Evolutionary conservation across 345 rosid genomes (phyloP), one percentile per base, ranked within the genome.

Genomic region (Nasturtium officinale): DNA sequence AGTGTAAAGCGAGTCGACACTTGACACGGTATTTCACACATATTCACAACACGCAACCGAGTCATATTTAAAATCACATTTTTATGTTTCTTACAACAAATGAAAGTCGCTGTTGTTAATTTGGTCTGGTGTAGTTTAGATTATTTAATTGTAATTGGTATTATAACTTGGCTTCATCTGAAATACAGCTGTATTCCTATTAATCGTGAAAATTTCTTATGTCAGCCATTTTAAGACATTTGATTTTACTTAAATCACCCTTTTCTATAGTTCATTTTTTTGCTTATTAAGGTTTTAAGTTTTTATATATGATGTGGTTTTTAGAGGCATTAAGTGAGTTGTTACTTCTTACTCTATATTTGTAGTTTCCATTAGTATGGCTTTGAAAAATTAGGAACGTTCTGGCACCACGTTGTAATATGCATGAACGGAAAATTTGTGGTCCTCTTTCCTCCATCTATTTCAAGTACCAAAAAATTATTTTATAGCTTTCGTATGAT

Each of bases 111-210:
- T 69, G 46, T 37, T 55, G 46, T 62, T 77, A 48, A 77, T 40
- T 55, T 76, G 20, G 35, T 37, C 29, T 32, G 60, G 0, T 17
- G 38, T 76, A 30, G 35, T 68, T 54, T 56, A 35, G 32, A 26
- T 70, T 9, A 54, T 35, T 57, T 23, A 65, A 46, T 57, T 7
- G 28, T 52, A 65, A 9, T 71, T 57, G 53, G 67, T 57, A 50
- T 9, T 33, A 23, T 64, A 70, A 71, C 67, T 77, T 67, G 72
- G 61, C 43, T 71, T 47, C 54, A 57, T 65, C 72, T 71, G 18
- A 29, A 21, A 38, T 11, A 77, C 80, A 77, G 80, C 76, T 76
- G 79, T 69, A 61, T 69, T 55, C 38, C 42, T 57, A 64, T 57
- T 47, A 46, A 48, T 63, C 16, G 18, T 5, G 30, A 48, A 42